Percentiles rank a stretch among this genome's conserved stretches.
phyloP scores from a whole-genome alignment of 2,329 filamentous ascomycete species.

The Xylariaceae sp. region DNA sequence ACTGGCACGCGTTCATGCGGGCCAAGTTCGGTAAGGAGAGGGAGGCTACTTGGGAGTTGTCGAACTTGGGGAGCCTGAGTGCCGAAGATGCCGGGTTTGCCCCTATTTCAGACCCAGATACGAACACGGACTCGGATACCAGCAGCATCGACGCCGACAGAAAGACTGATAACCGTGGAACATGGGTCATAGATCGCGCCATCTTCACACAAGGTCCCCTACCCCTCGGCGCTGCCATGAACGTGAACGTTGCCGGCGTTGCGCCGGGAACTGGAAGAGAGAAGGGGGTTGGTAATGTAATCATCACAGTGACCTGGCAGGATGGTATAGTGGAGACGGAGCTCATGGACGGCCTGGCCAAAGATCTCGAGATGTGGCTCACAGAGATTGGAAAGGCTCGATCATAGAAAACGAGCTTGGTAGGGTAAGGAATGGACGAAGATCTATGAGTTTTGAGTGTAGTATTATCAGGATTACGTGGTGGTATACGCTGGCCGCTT shows the following conservation, averaged over 20 bases:
- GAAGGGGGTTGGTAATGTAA: neutral
- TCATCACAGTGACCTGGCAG: neutral
- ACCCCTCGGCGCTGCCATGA: constrained; percentile 38
- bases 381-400: too few relatives aligned
- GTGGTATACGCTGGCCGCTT: too few relatives aligned
- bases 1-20: constrained; percentile 39
- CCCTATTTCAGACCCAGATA: too few relatives aligned
- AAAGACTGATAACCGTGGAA: constrained; percentile 3
- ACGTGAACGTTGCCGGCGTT: constrained; percentile 44
- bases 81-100: constrained; percentile 23
- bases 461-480: too few relatives aligned
- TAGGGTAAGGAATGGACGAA: too few relatives aligned
- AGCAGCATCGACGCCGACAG: constrained; percentile 5
- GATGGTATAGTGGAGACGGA: neutral
- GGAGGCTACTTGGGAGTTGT: constrained; percentile 44
- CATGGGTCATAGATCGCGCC: constrained; percentile 37
- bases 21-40: constrained; percentile 39
- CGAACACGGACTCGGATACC: too few relatives aligned
- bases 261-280: too few relatives aligned
- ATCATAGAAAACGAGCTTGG: too few relatives aligned
- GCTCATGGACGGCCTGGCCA: neutral
- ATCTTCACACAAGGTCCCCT: constrained; percentile 47
- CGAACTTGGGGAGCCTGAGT: constrained; percentile 42
- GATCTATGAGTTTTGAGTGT: too few relatives aligned
- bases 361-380: neutral